A percentile compares a stretch with the other conserved stretches of the same genome.
Conservation (phyloP, 140 eudicot species). For the Cichorium intybus region DNA sequence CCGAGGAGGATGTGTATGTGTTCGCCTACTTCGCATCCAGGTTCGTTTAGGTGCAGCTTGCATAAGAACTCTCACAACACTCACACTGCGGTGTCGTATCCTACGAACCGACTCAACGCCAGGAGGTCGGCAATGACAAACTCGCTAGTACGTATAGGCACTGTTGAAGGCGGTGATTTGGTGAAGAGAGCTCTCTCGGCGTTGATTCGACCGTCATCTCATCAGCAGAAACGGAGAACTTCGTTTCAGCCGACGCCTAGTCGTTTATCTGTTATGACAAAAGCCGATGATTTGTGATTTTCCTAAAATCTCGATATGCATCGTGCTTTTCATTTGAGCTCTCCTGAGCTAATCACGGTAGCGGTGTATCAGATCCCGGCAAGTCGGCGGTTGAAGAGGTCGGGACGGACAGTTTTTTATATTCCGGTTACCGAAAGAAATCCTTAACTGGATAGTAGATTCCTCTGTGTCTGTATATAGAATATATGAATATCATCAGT, state of each 20-base stretch:
- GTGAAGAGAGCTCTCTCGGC: constrained; percentile 68
- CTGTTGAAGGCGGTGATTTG: constrained; percentile 64
- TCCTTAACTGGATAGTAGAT: constrained; percentile 28
- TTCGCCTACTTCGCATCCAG: constrained; percentile 66
- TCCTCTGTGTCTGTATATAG: constrained; percentile 26
- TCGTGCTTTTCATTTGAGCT: background rate
- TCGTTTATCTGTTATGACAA: constrained; percentile 61
- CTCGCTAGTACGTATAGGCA: constrained; percentile 59
- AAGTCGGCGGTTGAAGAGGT: constrained; percentile 3
- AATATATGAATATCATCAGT: constrained; percentile 14
- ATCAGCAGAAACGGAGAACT: constrained; percentile 60
- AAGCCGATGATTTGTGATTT: constrained; percentile 22
- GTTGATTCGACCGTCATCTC: constrained; percentile 82
- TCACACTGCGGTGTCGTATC: constrained; percentile 42
- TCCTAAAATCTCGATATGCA: background rate
- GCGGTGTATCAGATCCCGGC: constrained; percentile 18
- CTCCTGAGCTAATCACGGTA: background rate
- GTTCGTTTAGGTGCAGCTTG: constrained; percentile 50
- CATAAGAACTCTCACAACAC: constrained; percentile 31
- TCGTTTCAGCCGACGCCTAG: constrained; percentile 56
- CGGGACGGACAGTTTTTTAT: constrained; percentile 38
- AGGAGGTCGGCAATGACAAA: constrained; percentile 69
- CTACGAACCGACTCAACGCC: constrained; percentile 49
- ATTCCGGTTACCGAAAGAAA: constrained; percentile 44
- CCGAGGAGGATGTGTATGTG: constrained; percentile 56